These are phyloP conservation scores for Taiozyma sp. DNA, from an alignment of 1,139 yeast species.

Conservation along the genomic window DNA sequence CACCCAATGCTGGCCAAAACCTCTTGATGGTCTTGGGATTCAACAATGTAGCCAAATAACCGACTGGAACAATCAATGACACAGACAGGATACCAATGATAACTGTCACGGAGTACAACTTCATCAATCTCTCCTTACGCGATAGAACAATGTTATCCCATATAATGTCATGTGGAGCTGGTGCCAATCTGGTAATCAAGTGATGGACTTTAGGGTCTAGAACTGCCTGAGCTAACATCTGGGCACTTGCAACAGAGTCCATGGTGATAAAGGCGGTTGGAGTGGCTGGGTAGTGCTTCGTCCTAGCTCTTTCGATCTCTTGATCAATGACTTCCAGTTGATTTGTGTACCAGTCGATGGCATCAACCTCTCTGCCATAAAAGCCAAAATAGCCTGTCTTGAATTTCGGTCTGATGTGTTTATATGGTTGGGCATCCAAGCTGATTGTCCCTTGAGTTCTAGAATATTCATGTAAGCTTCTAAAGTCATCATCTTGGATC, in stretches of 20 bases:
- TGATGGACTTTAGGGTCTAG: conserved; percentile 72
- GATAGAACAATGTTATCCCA: conserved; percentile 70
- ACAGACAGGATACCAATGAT: conserved; percentile 58
- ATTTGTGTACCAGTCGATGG: conserved; percentile 56
- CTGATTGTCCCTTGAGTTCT: conserved; percentile 18
- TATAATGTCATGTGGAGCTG: conserved; percentile 74
- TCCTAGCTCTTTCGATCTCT: conserved; percentile 53
- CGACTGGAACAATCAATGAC: conserved; percentile 63
- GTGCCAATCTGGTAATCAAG: conserved; percentile 65
- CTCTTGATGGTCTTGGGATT: conserved; percentile 65
- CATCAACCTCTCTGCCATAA: conserved; percentile 55
- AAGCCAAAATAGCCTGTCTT: conserved; percentile 46
- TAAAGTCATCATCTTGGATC: conserved; percentile 14
- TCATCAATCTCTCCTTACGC: conserved; percentile 45
- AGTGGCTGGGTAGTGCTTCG: conserved; percentile 59
- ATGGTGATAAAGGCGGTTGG: conserved; percentile 75
- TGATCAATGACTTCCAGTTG: conserved; percentile 53
- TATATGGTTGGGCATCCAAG: conserved; percentile 25
- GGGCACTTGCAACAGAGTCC: conserved; percentile 83
- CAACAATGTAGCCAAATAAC: conserved; percentile 66
- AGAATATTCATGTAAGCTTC: conserved; percentile 26
- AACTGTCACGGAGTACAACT: conserved; percentile 55
- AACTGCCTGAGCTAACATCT: conserved; percentile 81
- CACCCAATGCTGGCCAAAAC: conserved; percentile 71
- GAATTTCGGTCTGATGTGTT: conserved; percentile 44